These are phyloP conservation scores for Rhynchosporium agropyri DNA, from an alignment of 2,329 filamentous ascomycete genomes.

Conservation along the genomic window DNA sequence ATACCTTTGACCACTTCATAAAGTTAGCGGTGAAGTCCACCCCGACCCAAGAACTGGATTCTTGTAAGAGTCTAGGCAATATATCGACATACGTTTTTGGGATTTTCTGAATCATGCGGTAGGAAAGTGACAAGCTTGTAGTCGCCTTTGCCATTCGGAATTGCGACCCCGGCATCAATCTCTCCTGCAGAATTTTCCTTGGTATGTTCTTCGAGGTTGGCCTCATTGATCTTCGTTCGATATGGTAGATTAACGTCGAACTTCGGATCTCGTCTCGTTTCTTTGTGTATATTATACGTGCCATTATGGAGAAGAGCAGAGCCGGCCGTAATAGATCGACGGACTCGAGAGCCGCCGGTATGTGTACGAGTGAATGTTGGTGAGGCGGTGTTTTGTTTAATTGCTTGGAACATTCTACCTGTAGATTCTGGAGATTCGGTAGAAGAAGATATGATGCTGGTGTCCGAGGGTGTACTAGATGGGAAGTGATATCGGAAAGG, in stretches of 20 bases:
- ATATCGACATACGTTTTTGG: conserved; percentile 61
- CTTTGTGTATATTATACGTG: conserved; percentile 35
- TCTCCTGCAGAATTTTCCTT: conserved; percentile 63
- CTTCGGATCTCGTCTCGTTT: conserved; percentile 34
- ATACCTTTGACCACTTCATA: conserved; percentile 65
- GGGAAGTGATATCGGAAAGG: conserved; percentile 2
- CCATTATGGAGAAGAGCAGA: conserved; percentile 25
- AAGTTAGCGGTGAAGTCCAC: no score
- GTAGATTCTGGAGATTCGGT: conserved; percentile 12
- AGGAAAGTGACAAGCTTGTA: conserved; percentile 73
- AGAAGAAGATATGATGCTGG: conserved; percentile 7
- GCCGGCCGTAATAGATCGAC: conserved; percentile 24
- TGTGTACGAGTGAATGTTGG: conserved; percentile 24
- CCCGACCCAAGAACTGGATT: no score
- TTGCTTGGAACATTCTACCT: conserved; percentile 18
- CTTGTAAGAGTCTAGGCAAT: no score
- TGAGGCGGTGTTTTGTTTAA: conserved; percentile 11
- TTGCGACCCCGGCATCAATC: conserved; percentile 47
- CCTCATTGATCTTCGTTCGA: conserved; percentile 61
- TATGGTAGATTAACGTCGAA: conserved; percentile 63
- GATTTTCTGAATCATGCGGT: conserved; percentile 72
- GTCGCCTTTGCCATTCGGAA: conserved; percentile 32
- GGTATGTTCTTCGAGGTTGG: conserved; percentile 69
- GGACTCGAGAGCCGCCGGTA: conserved; percentile 22
- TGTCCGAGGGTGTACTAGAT: background rate